Evolutionary conservation across 1,284 basidiomycete genomes (phyloP), one percentile per base, ranked within the genome.

Genomic region (Ganoderma leucocontextum): DNA sequence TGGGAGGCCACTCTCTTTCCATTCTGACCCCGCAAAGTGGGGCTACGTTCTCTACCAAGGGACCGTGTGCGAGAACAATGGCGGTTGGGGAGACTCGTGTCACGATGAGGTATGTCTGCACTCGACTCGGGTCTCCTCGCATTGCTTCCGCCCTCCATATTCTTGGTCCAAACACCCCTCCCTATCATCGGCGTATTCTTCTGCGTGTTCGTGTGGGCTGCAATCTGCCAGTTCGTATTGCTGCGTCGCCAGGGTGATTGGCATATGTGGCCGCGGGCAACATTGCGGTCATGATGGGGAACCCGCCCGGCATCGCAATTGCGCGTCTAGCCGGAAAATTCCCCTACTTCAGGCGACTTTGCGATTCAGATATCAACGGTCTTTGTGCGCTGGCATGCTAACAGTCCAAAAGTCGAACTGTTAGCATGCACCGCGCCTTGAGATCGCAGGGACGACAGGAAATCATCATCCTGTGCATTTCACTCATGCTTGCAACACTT

Each of bases 31-130:
- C 6, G 77, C 81, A 15, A 91, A 93, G 72, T 88, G 84, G 71
- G 92, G 89, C 1, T 85, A 90, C 82, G 91, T 98, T 67, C 81
- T 98, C n/a, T 96, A 93, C 78, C 95, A 96, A 76, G 95, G 93
- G 5, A 89, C 88, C 0, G 78, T 78, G 4, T 98, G 96, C 75
- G 86, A 90, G 42, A 78, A 79, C 1, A 55, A 63, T 5, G 76
- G 77, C 9, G 91, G 92, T 0, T 93, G 90, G 85, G 86, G 85
- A 6, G 79, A 83, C 22, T 77, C 83, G 0, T 98, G 96, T 78
- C 88, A 89, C 74, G 95, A 97, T 77, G 91, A 94, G 82, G 93
- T 90, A 70, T 52, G 82, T 76, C 38, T 35, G 8, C 22, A 29
- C 8, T 60, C 25, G 12, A 33, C 13, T n/a, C 9, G 2, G 47